Evolutionary conservation across 2,329 filamentous ascomycete species (phyloP).

Genomic region (Rhynchosporium agropyri): DNA sequence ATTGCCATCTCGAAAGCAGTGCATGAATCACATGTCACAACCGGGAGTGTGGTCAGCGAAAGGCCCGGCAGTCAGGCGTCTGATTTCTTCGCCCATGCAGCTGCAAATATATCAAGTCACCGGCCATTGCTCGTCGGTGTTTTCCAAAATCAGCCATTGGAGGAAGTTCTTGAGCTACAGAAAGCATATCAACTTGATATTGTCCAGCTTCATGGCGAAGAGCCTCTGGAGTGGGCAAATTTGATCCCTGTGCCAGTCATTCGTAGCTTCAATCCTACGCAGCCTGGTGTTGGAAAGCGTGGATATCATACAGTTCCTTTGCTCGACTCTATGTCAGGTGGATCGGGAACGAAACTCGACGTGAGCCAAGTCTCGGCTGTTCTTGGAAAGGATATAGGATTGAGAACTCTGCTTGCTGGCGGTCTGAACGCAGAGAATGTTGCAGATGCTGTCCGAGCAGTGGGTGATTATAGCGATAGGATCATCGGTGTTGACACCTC

Average conservation of each 20-base stretch:
- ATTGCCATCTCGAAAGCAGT: slow-evolving; percentile 79
- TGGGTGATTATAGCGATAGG: slow-evolving; percentile 62
- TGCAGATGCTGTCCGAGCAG: slow-evolving; percentile 59
- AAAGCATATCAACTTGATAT: slow-evolving; percentile 77
- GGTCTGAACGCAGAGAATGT: slow-evolving; percentile 84
- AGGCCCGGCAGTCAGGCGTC: slow-evolving; percentile 45
- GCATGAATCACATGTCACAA: slow-evolving; percentile 50
- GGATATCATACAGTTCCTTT: slow-evolving; percentile 84
- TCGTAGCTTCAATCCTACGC: slow-evolving; percentile 75
- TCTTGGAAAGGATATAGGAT: slow-evolving; percentile 67
- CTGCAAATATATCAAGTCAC: slow-evolving; percentile 52
- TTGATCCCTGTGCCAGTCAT: slow-evolving; percentile 93
- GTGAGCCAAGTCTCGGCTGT: slow-evolving; percentile 67
- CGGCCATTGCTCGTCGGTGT: slow-evolving; percentile 86
- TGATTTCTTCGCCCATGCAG: slow-evolving; percentile 73
- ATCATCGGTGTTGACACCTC: slow-evolving; percentile 89
- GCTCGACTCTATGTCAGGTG: slow-evolving; percentile 83
- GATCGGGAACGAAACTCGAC: slow-evolving; percentile 78
- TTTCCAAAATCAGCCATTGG: slow-evolving; percentile 87
- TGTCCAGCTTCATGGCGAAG: slow-evolving; percentile 89
- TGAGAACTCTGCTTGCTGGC: slow-evolving; percentile 81
- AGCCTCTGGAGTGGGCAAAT: slow-evolving; percentile 88
- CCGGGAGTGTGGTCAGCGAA: slow-evolving; percentile 37
- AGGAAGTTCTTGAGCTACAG: slow-evolving; percentile 79
- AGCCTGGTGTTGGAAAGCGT: slow-evolving; percentile 63